A percentile compares a stretch with the other conserved stretches of the same genome.
These are phyloP conservation scores for Aspergillus cejpii DNA, from an alignment of 2,329 filamentous ascomycete species.

Conservation along the genomic window DNA sequence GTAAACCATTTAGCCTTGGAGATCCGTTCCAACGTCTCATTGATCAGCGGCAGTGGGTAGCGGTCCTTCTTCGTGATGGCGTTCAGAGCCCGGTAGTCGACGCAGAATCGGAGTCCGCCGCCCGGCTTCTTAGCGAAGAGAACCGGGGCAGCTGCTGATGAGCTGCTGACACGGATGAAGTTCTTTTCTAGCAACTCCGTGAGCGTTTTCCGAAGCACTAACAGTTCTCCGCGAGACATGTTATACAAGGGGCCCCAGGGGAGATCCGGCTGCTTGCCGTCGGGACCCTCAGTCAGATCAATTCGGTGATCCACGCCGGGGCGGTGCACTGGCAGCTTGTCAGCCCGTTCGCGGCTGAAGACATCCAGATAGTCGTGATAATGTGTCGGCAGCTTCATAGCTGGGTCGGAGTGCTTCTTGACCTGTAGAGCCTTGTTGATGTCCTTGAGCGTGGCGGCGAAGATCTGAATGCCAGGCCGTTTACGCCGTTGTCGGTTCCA, in stretches of 20 bases:
- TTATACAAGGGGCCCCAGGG: constrained; percentile 13
- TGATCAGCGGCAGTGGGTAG: constrained; percentile 22
- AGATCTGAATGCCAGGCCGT: no score
- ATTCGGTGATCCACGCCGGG: constrained; percentile 17
- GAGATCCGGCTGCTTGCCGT: constrained; percentile 6
- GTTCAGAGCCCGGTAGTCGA: constrained; percentile 24
- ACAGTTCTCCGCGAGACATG: constrained; percentile 13
- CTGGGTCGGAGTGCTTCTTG: constrained; percentile 5
- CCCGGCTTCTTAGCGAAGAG: no score
- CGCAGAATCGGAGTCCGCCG: no score
- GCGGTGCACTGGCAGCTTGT: constrained; percentile 9
- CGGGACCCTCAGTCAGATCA: constrained; percentile 2
- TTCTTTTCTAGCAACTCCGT: constrained; percentile 13
- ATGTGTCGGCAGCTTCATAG: constrained; percentile 3
- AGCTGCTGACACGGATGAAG: constrained; percentile 17
- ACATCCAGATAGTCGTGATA: constrained; percentile 5
- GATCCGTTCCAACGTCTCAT: constrained; percentile 17
- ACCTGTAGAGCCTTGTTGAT: background rate
- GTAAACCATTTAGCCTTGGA: constrained; percentile 17
- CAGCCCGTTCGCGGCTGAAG: constrained; percentile 7
- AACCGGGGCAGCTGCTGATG: constrained; percentile 8
- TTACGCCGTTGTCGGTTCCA: no score
- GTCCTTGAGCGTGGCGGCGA: background rate
- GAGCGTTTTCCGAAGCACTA: constrained; percentile 14
- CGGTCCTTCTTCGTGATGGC: constrained; percentile 20